Base-by-base conservation (phyloP, 116 monocot genomes). In the Zostera marina region DNA sequence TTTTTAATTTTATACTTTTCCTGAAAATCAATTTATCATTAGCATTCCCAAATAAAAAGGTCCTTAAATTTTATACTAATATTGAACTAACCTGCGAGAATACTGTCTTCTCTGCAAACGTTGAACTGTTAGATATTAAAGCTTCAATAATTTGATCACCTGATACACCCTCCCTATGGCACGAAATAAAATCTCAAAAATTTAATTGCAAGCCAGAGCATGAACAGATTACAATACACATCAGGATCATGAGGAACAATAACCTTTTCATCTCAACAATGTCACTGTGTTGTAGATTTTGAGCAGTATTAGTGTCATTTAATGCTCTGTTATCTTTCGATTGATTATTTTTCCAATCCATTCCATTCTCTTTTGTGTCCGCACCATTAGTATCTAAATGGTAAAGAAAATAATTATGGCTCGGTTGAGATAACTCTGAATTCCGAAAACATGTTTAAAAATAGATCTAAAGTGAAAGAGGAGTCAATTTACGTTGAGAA, bases 1-100 rank as follows among this genome's bases (percentile, higher is more conserved):
- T 96, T 96, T 60, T 74, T 85, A 25, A 79, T 57, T 60, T 68
- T 89, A 70, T 96, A 96, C 69, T 96, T 96, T 70, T 88, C 96
- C 96, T 96, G 72, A 16, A 63, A 23, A 72, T n/a, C 1, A 24
- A 73, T 40, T 39, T 5, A 15, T 42, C 7, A 77, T 76, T 60
- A 75, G 54, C 41, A 70, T 41, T 32, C 1, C 25, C 22, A 5
- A 41, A 11, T 10, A 22, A 12, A 60, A 25, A 40, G 9, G 3
- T 22, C 16, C 9, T 15, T 22, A 24, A 45, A 8, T 23, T 14
- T 7, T 8, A 11, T 11, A 23, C 9, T 21, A 2, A 1, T 22
- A 13, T 26, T 16, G 22, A 47, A 47, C 21, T 41, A 1, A 89
- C 96, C 72, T 96, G 96, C 16, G 96, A 89, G 53, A 82, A 85